Conservation (phyloP, 2,329 filamentous ascomycete genomes). For the Hymenoscyphus salicellus region DNA sequence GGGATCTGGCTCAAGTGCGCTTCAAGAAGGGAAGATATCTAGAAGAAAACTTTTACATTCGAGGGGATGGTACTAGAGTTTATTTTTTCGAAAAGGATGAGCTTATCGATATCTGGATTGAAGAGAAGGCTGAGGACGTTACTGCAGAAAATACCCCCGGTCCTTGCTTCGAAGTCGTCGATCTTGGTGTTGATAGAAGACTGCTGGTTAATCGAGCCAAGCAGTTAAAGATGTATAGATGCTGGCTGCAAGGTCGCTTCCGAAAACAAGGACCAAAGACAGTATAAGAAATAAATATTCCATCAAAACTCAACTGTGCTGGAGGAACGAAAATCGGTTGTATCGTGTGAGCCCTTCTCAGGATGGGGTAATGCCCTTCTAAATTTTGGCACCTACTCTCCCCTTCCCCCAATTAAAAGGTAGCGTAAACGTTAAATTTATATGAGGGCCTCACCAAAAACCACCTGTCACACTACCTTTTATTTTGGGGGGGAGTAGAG, state of each 20-base stretch:
- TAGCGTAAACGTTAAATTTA: too few species aligned
- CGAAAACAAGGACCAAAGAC: slow-evolving; percentile 49
- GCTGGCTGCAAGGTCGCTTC: slow-evolving; percentile 88
- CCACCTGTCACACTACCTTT: too few species aligned
- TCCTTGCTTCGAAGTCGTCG: slow-evolving; percentile 63
- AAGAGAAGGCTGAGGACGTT: slow-evolving; percentile 29
- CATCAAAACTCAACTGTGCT: too few species aligned
- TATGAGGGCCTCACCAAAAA: too few species aligned
- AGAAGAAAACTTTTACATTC: slow-evolving; percentile 95
- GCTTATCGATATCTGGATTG: slow-evolving; percentile 74
- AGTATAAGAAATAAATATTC: not conserved
- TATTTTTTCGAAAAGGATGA: slow-evolving; percentile 95
- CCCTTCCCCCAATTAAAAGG: too few species aligned
- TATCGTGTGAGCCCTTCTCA: too few species aligned
- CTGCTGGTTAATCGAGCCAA: slow-evolving; percentile 88
- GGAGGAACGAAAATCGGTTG: too few species aligned
- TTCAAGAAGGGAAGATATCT: slow-evolving; percentile 95
- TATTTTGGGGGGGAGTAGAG: too few species aligned
- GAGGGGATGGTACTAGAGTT: slow-evolving; percentile 91
- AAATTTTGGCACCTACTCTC: too few species aligned
- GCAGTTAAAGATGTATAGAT: slow-evolving; percentile 96
- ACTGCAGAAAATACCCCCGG: slow-evolving; percentile 14
- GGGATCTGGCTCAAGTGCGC: slow-evolving; percentile 91
- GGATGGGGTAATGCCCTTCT: too few species aligned
- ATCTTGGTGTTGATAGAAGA: slow-evolving; percentile 81